Conservation (phyloP, 1,139 yeast species). For the Insectozyma bohioensis region DNA sequence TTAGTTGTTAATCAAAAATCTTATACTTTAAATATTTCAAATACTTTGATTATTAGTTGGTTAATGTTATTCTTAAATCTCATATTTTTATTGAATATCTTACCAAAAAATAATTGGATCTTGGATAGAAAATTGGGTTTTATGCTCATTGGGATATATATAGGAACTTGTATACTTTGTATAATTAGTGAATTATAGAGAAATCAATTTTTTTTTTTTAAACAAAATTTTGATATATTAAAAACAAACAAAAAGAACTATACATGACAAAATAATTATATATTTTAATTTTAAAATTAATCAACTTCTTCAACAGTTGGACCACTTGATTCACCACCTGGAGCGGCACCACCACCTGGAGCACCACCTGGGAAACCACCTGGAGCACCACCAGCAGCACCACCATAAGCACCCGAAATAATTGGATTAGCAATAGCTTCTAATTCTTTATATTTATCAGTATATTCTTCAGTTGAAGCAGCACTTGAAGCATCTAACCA, state of each 20-base stretch:
- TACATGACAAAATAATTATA: slow-evolving; percentile 1
- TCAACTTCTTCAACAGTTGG: slow-evolving; percentile 79
- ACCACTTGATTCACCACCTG: slow-evolving; percentile 45
- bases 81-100: slow-evolving; percentile 47
- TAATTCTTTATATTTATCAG: slow-evolving; percentile 65
- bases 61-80: slow-evolving; percentile 55
- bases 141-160: slow-evolving; percentile 56
- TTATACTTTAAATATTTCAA: slow-evolving; percentile 8
- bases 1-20: slow-evolving; percentile 36
- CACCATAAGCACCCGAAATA: slow-evolving; percentile 58
- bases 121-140: slow-evolving; percentile 60
- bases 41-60: slow-evolving; percentile 47
- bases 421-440: slow-evolving; percentile 67
- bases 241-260: slow-evolving; percentile 1
- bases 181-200: slow-evolving; percentile 23
- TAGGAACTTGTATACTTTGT: slow-evolving; percentile 44
- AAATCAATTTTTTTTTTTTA: not conserved
- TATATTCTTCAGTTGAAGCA: slow-evolving; percentile 54
- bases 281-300: slow-evolving; percentile 22
- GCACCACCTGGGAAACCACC: slow-evolving; percentile 45
- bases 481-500: slow-evolving; percentile 55
- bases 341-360: slow-evolving; percentile 35
- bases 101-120: slow-evolving; percentile 67
- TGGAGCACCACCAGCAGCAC: slow-evolving; percentile 33
- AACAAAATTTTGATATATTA: not conserved